phyloP scores from a whole-genome alignment of 202 grass and related monocot genomes.

The Cymbopogon flexuosus region DNA sequence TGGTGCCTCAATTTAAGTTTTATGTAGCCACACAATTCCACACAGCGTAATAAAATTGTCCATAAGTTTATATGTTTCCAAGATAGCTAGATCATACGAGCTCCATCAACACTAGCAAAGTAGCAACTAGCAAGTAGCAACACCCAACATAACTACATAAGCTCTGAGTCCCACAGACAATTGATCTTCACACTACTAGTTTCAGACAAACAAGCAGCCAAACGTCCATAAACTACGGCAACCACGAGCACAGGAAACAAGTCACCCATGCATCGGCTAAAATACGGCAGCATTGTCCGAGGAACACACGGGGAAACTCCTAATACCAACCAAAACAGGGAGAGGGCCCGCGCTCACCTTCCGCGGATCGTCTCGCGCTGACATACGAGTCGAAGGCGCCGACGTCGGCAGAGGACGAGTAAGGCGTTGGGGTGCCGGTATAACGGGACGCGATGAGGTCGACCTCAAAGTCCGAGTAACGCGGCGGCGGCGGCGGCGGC shows the following conservation, averaged over 20 bases:
- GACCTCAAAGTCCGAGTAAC: conserved; percentile 52
- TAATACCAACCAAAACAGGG: not conserved
- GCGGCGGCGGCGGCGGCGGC: conserved; percentile 1
- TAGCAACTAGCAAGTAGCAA: not conserved
- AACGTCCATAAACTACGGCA: not conserved
- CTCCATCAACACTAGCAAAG: not conserved
- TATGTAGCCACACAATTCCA: not conserved
- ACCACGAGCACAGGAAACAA: not conserved
- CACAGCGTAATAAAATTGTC: not conserved
- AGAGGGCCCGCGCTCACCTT: conserved; percentile 47
- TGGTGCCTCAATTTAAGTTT: not conserved
- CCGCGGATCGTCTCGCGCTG: conserved; percentile 52
- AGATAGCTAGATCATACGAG: not conserved
- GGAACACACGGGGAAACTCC: not conserved
- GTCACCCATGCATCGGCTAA: not conserved
- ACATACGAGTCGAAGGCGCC: conserved; percentile 27
- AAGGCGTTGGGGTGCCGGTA: conserved; percentile 1
- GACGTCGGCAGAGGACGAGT: conserved; percentile 10
- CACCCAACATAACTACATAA: not conserved
- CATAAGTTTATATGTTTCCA: not conserved
- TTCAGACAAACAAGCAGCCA: not conserved
- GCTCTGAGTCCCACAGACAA: not conserved
- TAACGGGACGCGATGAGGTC: conserved; percentile 50
- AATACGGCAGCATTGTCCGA: conserved; percentile 11
- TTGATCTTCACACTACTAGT: not conserved